A percentile compares a stretch with the other conserved stretches of the same genome.
Conservation (phyloP, 805 yeast genomes). For the Yamadazyma philogaea region DNA sequence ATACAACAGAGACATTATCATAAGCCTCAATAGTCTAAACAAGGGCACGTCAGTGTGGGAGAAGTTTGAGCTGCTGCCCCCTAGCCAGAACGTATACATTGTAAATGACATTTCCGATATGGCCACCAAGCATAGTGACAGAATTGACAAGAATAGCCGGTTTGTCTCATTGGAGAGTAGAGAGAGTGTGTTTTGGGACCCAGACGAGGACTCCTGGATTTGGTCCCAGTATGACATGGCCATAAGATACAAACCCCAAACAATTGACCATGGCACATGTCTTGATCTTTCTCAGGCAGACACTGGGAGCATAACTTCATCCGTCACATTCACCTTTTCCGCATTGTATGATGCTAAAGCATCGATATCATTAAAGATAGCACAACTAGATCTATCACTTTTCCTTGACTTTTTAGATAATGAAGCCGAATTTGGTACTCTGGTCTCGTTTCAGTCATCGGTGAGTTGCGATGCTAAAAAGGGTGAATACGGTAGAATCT, state of each 20-base stretch:
- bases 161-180: neutral
- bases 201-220: conserved; percentile 5
- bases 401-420: conserved; percentile 6
- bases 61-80: neutral
- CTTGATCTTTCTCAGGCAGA: conserved; percentile 8
- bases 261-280: conserved; percentile 7
- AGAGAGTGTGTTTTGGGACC: conserved; percentile 6
- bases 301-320: conserved; percentile 6
- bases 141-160: neutral
- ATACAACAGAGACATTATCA: neutral
- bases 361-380: conserved; percentile 3
- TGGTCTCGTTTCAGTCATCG: neutral
- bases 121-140: neutral
- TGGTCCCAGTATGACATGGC: neutral
- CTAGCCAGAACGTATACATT: conserved; percentile 1
- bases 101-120: conserved; percentile 3
- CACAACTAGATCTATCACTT: conserved; percentile 5
- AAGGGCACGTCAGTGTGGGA: neutral
- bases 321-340: neutral
- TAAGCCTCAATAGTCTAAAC: neutral
- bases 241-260: neutral
- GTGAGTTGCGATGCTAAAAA: conserved; percentile 15
- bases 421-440: neutral
- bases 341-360: conserved; percentile 2
- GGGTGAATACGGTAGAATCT: conserved; percentile 18